Evolutionary conservation across 495 filamentous ascomycete genomes (phyloP), one percentile per base, ranked within the genome.

Genomic region (Tuber microsphaerosporum): DNA sequence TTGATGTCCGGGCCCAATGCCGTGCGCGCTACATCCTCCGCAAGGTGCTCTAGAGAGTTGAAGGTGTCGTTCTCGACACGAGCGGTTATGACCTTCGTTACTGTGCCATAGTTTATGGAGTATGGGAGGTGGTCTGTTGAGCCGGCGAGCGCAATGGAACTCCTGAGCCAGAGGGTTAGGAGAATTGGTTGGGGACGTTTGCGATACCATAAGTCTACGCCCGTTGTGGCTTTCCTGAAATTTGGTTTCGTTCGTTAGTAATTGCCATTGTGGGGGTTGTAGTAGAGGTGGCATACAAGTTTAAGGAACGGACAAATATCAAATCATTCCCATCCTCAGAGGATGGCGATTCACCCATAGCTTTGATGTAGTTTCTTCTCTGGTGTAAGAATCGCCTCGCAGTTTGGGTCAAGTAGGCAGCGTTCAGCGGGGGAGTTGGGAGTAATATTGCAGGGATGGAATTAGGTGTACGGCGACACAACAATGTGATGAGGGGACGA

Each of bases 111-210:
- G 65, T 83, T 81, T 68, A 83, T 83, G 7, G 76, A 79, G 77
- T 83, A 83, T 17, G 81, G 81, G 2, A 83, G 75, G 45, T 83
- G 81, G 42, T 83, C 81, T 0, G 81, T 83, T 17, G 81, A 83
- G 7, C 81, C 81, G 8, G 81, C 81, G 41, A 83, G 81, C 2
- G 81, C 79, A 46, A 83, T 79, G 7, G 81, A 83, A 22, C 73
- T 81, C 69, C 76, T 79, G 37, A 83, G 79, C 76, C 76, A 83
- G 26, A 83, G 79, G 2, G 79, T 81, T 34, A 83, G 74, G 31
- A 75, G 76, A 37, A 83, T 76, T 39, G 81, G 81, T 22, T 83
- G 81, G 17, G 81, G 81, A 42, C 77, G 75, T 34, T 75, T 41
- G 17, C 76, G 81, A 12, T 48, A 42, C 81, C 81, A 83, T 37